Base-by-base conservation (phyloP, 2,329 filamentous ascomycete species). In the Colletotrichum viniferum region DNA sequence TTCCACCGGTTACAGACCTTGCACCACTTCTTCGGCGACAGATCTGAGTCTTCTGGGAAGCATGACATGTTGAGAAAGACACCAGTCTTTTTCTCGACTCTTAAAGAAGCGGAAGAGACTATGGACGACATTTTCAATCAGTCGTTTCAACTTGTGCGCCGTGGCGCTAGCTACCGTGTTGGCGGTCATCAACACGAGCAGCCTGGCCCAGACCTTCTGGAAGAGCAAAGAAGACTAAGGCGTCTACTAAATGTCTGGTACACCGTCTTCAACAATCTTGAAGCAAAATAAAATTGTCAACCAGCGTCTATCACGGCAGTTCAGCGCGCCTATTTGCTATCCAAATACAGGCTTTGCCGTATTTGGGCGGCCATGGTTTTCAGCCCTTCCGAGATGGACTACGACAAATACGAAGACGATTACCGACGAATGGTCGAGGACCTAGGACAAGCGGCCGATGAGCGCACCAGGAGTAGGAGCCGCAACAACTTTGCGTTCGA, bases 401-500 rank as follows among this genome's bases (percentile, higher is more conserved):
- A 81, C 70, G 86, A 87, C 68, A 73, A 74, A 1, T 80, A 85
- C 60, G 66, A 82, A 1, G 69, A 81, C 3, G 80, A 79, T 13
- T 87, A 87, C 36, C 81, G 82, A 13, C 76, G 79, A 36, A 83
- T 87, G 38, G 80, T 87, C 55, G 80, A 83, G 0, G 77, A 85
- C 0, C 81, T 83, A 2, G 26, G 30, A 14, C 24, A 72, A 2
- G 38, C 56, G 4, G 68, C 69, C 8, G 55, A 48, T 7, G 21
- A 30, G 8, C 34, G 69, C 24, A 58, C 38, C 9, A 58, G 26
- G 18, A 16, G 30, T 2, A 36, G 34, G 7, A 18, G 61, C 6
- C 18, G 30, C 13, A 30, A n/a, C 28, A 74, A 62, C 13, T 71
- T 71, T 16, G 36, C 56, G 14, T 69, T 76, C 32, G 73, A 76